Conservation (phyloP, 2,329 filamentous ascomycete species). For the Penicillium sp. region DNA sequence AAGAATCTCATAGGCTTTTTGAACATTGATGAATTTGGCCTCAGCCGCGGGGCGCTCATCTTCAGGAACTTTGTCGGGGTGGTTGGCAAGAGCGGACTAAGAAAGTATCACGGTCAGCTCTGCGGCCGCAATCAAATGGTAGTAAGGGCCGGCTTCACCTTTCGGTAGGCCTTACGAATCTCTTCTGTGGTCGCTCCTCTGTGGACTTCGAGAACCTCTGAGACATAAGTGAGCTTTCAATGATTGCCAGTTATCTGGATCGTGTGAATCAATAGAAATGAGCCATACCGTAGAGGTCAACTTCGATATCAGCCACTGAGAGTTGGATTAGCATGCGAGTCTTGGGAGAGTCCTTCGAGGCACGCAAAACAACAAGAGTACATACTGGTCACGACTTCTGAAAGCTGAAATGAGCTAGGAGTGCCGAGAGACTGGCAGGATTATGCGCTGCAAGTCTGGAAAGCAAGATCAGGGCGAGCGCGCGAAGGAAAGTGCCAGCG, state of each 20-base stretch:
- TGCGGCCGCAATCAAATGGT: neutral
- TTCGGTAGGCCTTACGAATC: conserved; percentile 94
- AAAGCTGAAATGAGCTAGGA: neutral
- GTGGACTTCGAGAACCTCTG: conserved; percentile 74
- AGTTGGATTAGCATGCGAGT: conserved; percentile 15
- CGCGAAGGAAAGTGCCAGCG: conserved; percentile 1
- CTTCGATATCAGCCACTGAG: conserved; percentile 34
- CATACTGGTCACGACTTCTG: conserved; percentile 5
- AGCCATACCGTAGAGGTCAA: conserved; percentile 57
- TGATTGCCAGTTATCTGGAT: conserved; percentile 1
- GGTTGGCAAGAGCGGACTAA: conserved; percentile 77
- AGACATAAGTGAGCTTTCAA: conserved; percentile 3
- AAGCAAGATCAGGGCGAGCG: neutral
- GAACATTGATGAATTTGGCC: conserved; percentile 84
- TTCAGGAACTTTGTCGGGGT: conserved; percentile 93
- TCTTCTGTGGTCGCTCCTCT: conserved; percentile 68
- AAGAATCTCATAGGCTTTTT: conserved; percentile 95
- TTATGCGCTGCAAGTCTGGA: neutral
- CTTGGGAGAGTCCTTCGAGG: neutral
- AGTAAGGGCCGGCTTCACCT: conserved; percentile 51
- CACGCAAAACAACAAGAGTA: neutral
- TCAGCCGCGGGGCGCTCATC: conserved; percentile 79
- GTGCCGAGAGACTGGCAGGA: neutral
- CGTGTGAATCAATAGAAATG: neutral
- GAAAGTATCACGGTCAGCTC: conserved; percentile 6